phyloP scores from a whole-genome alignment of 73 alveolate species.

The Paramecium biaurelia region DNA sequence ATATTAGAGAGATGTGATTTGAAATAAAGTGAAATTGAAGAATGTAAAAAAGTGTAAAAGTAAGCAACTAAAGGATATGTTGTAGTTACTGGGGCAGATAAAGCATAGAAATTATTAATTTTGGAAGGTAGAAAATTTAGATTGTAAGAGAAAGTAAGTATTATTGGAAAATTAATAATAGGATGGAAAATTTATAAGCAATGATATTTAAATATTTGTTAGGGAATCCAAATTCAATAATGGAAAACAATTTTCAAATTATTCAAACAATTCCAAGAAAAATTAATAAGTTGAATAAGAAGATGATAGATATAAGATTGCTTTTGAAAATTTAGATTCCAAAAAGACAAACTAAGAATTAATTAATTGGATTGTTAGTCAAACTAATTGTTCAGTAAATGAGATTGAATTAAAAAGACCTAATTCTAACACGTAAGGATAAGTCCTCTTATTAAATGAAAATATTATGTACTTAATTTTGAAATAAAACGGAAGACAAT shows the following conservation, averaged over 20 bases:
- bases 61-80: neutral
- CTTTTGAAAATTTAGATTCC: neutral
- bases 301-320: neutral
- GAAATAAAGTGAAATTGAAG: neutral
- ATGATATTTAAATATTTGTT: neutral
- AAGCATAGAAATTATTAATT: neutral
- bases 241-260: neutral
- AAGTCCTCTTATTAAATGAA: neutral
- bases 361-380: neutral
- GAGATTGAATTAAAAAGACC: neutral
- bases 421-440: neutral
- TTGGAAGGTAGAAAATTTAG: constrained; percentile 28
- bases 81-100: neutral
- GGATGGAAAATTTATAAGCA: neutral
- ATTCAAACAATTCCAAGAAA: neutral
- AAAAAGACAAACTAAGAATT: neutral
- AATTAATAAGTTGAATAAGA: neutral
- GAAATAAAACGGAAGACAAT: neutral
- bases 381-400: neutral
- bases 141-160: neutral
- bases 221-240: neutral
- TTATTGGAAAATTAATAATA: neutral
- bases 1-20: constrained; percentile 12
- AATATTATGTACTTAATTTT: neutral
- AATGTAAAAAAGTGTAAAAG: neutral